A percentile compares a stretch with the other conserved stretches of the same genome.
Evolutionary conservation across 2,329 filamentous ascomycete species (phyloP).

Genomic region (Colletotrichum siamense): DNA sequence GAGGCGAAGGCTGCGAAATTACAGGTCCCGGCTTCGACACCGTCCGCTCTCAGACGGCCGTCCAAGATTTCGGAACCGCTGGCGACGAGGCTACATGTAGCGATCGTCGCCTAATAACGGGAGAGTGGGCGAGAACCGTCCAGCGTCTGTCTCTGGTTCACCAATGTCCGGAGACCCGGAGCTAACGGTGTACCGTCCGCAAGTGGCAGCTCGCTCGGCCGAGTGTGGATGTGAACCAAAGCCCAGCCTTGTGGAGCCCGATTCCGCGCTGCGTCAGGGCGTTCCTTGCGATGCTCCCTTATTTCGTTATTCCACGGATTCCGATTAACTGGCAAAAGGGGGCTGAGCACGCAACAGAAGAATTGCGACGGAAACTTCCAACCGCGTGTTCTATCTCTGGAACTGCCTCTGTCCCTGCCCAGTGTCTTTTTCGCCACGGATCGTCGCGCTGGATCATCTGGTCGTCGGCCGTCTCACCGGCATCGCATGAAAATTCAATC

Average conservation of each 20-base stretch:
- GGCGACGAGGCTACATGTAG: not conserved
- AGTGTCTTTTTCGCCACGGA: not conserved
- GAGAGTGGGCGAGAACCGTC: not conserved
- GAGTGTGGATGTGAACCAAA: not conserved
- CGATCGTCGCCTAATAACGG: not conserved
- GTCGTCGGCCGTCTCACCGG: conserved; percentile 6
- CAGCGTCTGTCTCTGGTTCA: not conserved
- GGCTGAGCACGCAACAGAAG: not conserved
- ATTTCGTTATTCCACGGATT: not conserved
- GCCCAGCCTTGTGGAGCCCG: conserved; percentile 13
- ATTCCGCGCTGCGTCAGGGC: not conserved
- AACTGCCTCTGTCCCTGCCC: not conserved
- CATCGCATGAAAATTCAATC: conserved; percentile 7
- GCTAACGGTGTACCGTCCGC: not conserved
- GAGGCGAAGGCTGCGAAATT: not conserved
- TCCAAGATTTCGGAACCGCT: not conserved
- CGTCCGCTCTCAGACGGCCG: conserved; percentile 6
- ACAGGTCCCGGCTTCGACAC: not conserved
- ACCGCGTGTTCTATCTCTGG: not conserved
- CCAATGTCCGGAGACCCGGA: not conserved
- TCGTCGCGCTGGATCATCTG: conserved; percentile 13
- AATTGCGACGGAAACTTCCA: not conserved
- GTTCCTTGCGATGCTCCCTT: conserved; percentile 7
- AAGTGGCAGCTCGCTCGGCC: not conserved
- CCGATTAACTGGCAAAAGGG: not conserved